Conservation (phyloP, 768 basidiomycete genomes). For the Mycena amicta region DNA sequence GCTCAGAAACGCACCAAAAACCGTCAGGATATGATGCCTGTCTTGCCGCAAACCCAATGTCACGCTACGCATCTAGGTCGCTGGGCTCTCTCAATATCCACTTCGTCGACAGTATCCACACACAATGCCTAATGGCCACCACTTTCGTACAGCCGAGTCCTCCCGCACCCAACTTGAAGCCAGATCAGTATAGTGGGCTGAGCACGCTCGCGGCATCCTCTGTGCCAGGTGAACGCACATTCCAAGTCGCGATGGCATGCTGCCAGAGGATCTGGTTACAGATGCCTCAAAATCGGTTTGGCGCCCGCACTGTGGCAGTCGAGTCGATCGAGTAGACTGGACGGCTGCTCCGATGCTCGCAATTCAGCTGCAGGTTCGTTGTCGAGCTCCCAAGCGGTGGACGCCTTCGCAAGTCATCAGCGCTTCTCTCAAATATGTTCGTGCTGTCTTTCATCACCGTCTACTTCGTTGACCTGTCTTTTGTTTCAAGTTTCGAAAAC, state of each 20-base stretch:
- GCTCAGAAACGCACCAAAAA: too few relatives aligned
- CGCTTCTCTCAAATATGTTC: constrained; percentile 41
- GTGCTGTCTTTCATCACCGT: constrained; percentile 14
- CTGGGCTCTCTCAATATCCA: too few relatives aligned
- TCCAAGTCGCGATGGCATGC: constrained; percentile 27
- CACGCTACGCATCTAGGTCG: too few relatives aligned
- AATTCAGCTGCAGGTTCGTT: constrained; percentile 42
- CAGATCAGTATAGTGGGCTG: background rate
- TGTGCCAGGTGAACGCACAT: background rate
- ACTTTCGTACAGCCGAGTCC: too few relatives aligned
- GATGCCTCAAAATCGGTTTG: constrained; percentile 40
- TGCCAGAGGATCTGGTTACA: constrained; percentile 40
- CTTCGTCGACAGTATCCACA: too few relatives aligned
- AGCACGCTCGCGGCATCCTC: background rate
- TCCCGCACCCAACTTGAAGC: background rate
- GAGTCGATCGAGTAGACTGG: constrained; percentile 48
- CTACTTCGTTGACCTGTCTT: background rate
- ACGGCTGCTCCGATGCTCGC: constrained; percentile 48
- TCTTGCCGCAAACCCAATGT: too few relatives aligned
- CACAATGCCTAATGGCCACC: too few relatives aligned
- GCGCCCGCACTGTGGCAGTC: constrained; percentile 31
- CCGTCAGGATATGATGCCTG: too few relatives aligned
- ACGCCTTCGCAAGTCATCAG: constrained; percentile 32
- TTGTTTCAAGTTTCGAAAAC: constrained; percentile 39
- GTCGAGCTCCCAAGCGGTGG: constrained; percentile 14